phyloP scores from a whole-genome alignment of 163 green algal species.

The Coccomyxa subellipsoidea region DNA sequence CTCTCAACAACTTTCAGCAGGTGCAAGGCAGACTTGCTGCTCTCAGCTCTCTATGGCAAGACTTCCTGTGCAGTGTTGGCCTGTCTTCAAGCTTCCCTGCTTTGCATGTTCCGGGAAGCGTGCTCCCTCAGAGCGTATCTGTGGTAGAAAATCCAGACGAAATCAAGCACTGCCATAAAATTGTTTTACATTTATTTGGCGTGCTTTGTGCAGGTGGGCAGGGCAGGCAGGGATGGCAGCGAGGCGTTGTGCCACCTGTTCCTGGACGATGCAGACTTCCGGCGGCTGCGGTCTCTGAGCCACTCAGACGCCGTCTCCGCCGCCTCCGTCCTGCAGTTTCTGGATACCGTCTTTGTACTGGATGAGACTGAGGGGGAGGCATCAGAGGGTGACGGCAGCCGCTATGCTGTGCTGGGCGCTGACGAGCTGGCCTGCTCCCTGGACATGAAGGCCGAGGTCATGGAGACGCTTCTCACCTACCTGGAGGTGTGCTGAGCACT shows the following conservation, averaged over 20 bases:
- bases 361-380: not conserved
- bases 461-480: slow-evolving; percentile 71
- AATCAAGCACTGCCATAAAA: not conserved
- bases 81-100: too few species aligned
- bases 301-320: slow-evolving; percentile 37
- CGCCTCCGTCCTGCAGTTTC: slow-evolving; percentile 29
- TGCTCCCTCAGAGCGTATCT: too few species aligned
- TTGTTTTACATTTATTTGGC: too few species aligned
- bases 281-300: slow-evolving; percentile 54
- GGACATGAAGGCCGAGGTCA: slow-evolving; percentile 63
- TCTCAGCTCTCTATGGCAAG: too few species aligned
- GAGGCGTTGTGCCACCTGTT: slow-evolving; percentile 58
- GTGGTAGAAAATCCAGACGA: too few species aligned
- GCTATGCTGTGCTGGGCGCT: slow-evolving; percentile 41
- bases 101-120: too few species aligned
- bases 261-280: slow-evolving; percentile 67
- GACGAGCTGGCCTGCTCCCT: slow-evolving; percentile 23
- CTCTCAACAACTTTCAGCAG: too few species aligned
- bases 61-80: too few species aligned
- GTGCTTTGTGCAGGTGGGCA: slow-evolving; percentile 58
- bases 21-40: too few species aligned
- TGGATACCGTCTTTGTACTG: slow-evolving; percentile 35
- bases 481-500: slow-evolving; percentile 47
- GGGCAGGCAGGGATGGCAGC: slow-evolving; percentile 69
- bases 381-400: too few species aligned